Evolutionary conservation across 306 rosid species (phyloP), one percentile per base, ranked within the genome.

Genomic region (Lablab purpureus): DNA sequence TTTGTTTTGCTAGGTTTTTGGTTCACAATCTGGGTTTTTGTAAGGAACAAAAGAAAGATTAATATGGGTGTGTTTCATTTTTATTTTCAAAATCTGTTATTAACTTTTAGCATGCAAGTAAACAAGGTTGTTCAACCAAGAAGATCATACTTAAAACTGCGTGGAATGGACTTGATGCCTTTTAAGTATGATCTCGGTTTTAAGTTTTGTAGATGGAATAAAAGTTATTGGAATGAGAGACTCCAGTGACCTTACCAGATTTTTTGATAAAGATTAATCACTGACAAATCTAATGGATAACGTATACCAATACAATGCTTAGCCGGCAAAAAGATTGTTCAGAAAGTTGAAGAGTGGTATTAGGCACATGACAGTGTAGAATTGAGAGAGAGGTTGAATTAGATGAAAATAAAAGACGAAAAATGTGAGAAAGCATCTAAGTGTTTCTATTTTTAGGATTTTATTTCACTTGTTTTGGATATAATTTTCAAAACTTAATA

Each of bases 1-100:
- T 51, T 19, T 64, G 45, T 76, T 21, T 40, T 76, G 14, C 27
- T 74, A 15, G 59, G 41, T 23, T 55, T 43, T 80, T 64, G 34
- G 27, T 79, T 82, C 56, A n/a, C 71, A 21, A 10, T 73, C 60
- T 75, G 74, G 36, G 52, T 51, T 66, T 21, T 32, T 32, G 3
- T 4, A 22, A 25, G 37, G 46, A 54, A 21, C n/a, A 3, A 8
- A 37, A 37, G 43, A 37, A 37, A 37, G 11, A 37, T 37, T 1
- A 17, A n/a, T 17, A 50, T 52, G 59, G 59, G 14, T 52, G 25
- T 52, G 1, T 52, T 52, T 52, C 2, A 19, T 52, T 9, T 52
- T 10, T 52, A 52, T 19, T 19, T n/a, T 52, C 6, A 52, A 21
- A 17, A 52, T 9, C 59, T 52, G 56, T 18, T 52, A 2, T 19